Percentiles rank a stretch among this genome's conserved stretches.
These are phyloP conservation scores for Aquilaria malaccensis DNA, from an alignment of 345 rosid genomes.

Conservation along the genomic window DNA sequence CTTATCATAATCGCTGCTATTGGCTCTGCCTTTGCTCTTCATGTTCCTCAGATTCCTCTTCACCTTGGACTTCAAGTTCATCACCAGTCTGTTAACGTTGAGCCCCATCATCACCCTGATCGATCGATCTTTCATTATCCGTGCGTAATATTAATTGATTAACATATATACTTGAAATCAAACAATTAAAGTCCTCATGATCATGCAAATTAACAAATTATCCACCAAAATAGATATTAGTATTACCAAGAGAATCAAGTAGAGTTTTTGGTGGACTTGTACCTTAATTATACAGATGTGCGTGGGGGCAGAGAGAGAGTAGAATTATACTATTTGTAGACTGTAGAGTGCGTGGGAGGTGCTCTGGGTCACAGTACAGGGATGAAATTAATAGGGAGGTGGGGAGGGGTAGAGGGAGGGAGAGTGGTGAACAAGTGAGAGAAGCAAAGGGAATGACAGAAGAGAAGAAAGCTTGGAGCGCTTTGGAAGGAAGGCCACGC, in stretches of 20 bases:
- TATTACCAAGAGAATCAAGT: neutral
- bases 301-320: neutral
- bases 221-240: no score
- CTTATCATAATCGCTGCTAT: conserved; percentile 52
- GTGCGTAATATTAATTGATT: no score
- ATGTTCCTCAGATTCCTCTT: conserved; percentile 51
- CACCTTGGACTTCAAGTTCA: conserved; percentile 56
- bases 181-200: neutral
- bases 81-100: conserved; percentile 32
- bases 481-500: conserved; percentile 22
- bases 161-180: no score
- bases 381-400: neutral
- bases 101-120: conserved; percentile 50
- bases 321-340: neutral
- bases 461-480: conserved; percentile 3
- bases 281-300: no score
- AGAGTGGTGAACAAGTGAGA: conserved; percentile 5
- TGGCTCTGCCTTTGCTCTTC: conserved; percentile 41
- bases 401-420: conserved; percentile 1
- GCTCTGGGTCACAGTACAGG: neutral
- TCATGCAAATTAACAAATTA: neutral
- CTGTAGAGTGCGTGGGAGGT: no score
- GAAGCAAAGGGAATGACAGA: conserved; percentile 14
- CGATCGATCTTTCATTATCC: neutral
- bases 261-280: neutral